Evolutionary conservation across 1,284 basidiomycete species (phyloP), one percentile per base, ranked within the genome.

Genomic region (Ustilago vetiveriae): DNA sequence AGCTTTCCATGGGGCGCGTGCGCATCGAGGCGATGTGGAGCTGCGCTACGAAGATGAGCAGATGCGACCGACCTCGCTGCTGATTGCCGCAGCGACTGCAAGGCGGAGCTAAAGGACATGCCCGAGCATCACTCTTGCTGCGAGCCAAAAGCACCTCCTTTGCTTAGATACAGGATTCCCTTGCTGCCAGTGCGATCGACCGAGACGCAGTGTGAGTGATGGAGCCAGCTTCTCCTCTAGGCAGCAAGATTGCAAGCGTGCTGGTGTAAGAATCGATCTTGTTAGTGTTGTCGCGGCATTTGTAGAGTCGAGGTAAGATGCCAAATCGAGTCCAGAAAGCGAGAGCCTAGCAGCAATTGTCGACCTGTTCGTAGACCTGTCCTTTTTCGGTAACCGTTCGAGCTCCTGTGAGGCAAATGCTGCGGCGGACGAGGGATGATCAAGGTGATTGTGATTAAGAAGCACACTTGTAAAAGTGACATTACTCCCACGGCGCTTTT

Each of bases 51-150:
- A 16, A 29, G 30, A 14, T 49, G 60, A 29, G 22, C 11, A 11
- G 39, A 21, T 14, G 49, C 44, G 38, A 53, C 26, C 26, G 50
- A 49, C 50, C 54, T 57, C 37, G 62, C 50, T 45, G 50, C 54
- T 49, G 54, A 21, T 6, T 45, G 42, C 21, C 62, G 54, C 54
- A 65, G 62, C 62, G 54, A 51, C 41, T 57, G 62, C 36, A 65
- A 40, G 41, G 50, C 50, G 46, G 42, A 37, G 46, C 62, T 65
- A 41, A 65, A 45, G 54, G 50, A 57, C 62, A 65, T 65, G 50
- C 62, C 62, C 54, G 33, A 32, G 41, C 62, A 65, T 57, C 44
- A 47, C 45, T 36, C 29, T 37, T 50, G 41, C 32, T 21, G 46
- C 32, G 46, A 41, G 46, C 41, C n/a, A 50, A 40, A 30, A 19